Base-by-base conservation (phyloP, 805 yeast genomes). In the Zygoascus bituminiphila region DNA sequence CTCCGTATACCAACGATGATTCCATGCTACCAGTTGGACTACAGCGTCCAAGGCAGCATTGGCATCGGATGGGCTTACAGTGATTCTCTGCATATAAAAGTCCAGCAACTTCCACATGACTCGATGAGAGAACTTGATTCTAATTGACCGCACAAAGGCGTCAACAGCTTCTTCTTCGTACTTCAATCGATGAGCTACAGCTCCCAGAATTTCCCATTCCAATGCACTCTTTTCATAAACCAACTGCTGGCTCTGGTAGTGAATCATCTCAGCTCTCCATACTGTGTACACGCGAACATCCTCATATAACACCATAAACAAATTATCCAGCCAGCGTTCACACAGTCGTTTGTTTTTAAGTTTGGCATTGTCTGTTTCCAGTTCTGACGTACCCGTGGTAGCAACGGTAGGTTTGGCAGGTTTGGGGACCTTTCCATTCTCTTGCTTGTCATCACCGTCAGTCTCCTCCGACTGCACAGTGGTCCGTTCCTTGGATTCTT, bases 1-100 rank as follows among this genome's bases (percentile, higher is more conserved):
- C 55, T 91, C 96, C 54, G 82, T 77, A 68, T 91, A 94, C 98
- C 98, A 93, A 61, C 98, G 78, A 65, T 89, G 97, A 62, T 88
- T 84, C 97, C 98, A 94, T n/a, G 93, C 95, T n/a, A 83, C 69
- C 46, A 93, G 69, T 58, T 84, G 84, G 31, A 89, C 86, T 49
- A 81, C 67, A 20, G 82, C 69, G 49, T 83, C 88, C 51, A 89
- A 70, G 10, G 87, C 78, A 36, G 52, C 46, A 24, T 52, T 29
- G 7, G 43, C 44, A 25, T 43, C 53, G 9, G 35, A 49, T 21
- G 26, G 24, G 24, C 59, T 55, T 23, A 51, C 47, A 47, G 52
- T 54, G 31, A 62, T 56, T 35, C 62, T 66, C 53, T 65, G 73
- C 54, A 62, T 65, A 61, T 84, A 84, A 62, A 76, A 81, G 49